Percentiles rank a stretch among this genome's conserved stretches.
phyloP scores from a whole-genome alignment of 768 basidiomycete genomes.

The Hysterangium stoloniferum region DNA sequence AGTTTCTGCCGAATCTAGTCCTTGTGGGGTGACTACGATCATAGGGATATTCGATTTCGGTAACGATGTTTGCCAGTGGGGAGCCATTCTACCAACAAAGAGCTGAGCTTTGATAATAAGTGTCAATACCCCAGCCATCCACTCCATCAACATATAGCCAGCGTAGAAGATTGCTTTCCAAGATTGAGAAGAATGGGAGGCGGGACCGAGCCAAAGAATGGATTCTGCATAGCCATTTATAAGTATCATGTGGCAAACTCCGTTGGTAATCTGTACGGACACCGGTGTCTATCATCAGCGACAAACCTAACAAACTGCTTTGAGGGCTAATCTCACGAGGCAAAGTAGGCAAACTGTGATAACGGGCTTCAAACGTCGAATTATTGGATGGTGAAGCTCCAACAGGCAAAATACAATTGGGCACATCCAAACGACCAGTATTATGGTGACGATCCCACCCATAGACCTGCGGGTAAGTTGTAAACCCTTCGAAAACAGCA shows the following conservation, averaged over 20 bases:
- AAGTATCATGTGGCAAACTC: conserved; percentile 31
- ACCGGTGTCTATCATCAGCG: background rate
- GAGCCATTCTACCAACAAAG: background rate
- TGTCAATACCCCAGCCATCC: conserved; percentile 26
- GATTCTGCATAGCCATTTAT: conserved; percentile 33
- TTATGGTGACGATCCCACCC: no score
- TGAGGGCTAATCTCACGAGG: conserved; percentile 19
- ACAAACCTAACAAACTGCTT: conserved; percentile 25
- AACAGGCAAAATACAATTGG: no score
- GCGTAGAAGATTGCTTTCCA: conserved; percentile 37
- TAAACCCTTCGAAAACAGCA: no score
- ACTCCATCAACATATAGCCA: conserved; percentile 39
- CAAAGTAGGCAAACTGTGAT: conserved; percentile 19
- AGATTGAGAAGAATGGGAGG: conserved; percentile 25
- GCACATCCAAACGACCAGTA: no score
- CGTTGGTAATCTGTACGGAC: background rate
- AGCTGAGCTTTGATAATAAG: conserved; percentile 12
- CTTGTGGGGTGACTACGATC: background rate
- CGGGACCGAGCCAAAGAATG: conserved; percentile 23
- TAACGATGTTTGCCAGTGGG: background rate
- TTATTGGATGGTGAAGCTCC: conserved; percentile 8
- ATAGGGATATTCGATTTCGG: background rate
- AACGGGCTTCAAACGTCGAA: conserved; percentile 21
- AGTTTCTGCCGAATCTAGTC: background rate
- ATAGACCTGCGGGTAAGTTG: no score